phyloP scores from a whole-genome alignment of 352 stramenopile species.

The Phytophthora pluvialis region DNA sequence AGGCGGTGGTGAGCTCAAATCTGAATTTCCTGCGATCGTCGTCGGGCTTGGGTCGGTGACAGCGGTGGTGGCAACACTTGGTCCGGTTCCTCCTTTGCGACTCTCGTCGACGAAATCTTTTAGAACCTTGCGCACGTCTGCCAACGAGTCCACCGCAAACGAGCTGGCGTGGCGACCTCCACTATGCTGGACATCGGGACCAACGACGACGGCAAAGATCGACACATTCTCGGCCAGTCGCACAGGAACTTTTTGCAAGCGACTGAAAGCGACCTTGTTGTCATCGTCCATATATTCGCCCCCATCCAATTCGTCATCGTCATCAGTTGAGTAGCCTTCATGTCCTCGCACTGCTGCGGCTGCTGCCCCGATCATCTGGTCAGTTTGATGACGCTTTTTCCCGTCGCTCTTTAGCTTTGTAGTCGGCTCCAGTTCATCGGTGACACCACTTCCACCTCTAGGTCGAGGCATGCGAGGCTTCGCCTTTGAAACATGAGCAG shows the following conservation, averaged over 20 bases:
- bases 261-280: slow-evolving; percentile 82
- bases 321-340: slow-evolving; percentile 46
- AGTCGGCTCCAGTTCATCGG: slow-evolving; percentile 31
- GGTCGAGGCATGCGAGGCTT: slow-evolving; percentile 41
- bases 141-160: slow-evolving; percentile 73
- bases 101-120: slow-evolving; percentile 76
- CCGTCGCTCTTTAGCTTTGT: slow-evolving; percentile 13
- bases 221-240: slow-evolving; percentile 68
- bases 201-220: slow-evolving; percentile 76
- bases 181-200: slow-evolving; percentile 71
- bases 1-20: background rate
- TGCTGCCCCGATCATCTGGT: slow-evolving; percentile 25
- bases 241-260: slow-evolving; percentile 76
- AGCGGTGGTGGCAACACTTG: background rate
- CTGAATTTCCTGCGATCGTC: background rate
- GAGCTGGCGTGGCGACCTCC: slow-evolving; percentile 57
- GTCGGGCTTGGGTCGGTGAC: background rate
- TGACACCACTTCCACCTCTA: slow-evolving; percentile 23
- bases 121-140: slow-evolving; percentile 71
- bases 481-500: slow-evolving; percentile 44
- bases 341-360: slow-evolving; percentile 33
- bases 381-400: slow-evolving; percentile 28
- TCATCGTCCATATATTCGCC: slow-evolving; percentile 62
- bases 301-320: slow-evolving; percentile 58
- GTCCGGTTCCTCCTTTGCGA: slow-evolving; percentile 30